These are phyloP conservation scores for Sugiyamaella japonica DNA, from an alignment of 1,139 yeast species.

Conservation along the genomic window DNA sequence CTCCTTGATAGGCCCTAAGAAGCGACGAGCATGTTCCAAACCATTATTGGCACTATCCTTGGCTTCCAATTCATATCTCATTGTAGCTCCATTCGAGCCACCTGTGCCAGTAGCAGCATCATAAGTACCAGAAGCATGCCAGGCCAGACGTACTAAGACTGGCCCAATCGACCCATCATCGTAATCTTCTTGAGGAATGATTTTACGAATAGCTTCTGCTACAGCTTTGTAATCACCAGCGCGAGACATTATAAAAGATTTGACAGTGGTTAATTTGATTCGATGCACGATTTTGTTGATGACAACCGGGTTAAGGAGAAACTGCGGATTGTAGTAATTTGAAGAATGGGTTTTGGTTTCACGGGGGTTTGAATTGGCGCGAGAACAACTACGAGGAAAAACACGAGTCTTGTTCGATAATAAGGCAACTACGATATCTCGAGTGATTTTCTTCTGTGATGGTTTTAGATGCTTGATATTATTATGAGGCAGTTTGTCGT, in stretches of 20 bases:
- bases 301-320: slow-evolving; percentile 5
- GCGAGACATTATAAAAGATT: slow-evolving; percentile 13
- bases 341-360: slow-evolving; percentile 3
- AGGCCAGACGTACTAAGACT: slow-evolving; percentile 60
- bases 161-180: slow-evolving; percentile 74
- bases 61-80: slow-evolving; percentile 50
- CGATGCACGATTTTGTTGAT: slow-evolving; percentile 8
- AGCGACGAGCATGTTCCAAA: slow-evolving; percentile 54
- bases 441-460: neutral
- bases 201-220: slow-evolving; percentile 75
- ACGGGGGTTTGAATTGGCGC: neutral
- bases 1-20: slow-evolving; percentile 57
- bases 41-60: slow-evolving; percentile 62
- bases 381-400: neutral
- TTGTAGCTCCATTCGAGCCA: slow-evolving; percentile 69
- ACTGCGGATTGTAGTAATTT: slow-evolving; percentile 7
- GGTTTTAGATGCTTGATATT: neutral
- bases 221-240: slow-evolving; percentile 61
- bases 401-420: neutral
- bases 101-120: slow-evolving; percentile 56
- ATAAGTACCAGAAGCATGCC: slow-evolving; percentile 73
- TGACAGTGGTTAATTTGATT: slow-evolving; percentile 5
- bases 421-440: neutral
- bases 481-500: neutral
- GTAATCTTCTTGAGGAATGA: slow-evolving; percentile 69